phyloP scores from a whole-genome alignment of 345 rosid species.

The Syzygium grande region DNA sequence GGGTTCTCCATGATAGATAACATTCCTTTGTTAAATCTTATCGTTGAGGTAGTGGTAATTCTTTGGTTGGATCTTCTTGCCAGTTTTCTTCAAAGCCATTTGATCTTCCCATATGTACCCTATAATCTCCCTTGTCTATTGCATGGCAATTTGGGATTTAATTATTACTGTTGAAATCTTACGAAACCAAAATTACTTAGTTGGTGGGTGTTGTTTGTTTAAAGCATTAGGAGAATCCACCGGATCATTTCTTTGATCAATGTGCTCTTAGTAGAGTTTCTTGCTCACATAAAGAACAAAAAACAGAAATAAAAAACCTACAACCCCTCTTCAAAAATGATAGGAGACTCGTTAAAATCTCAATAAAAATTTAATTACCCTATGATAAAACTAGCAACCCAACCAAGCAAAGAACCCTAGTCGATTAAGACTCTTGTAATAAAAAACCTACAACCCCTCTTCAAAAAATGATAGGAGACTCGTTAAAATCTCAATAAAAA shows the following conservation, averaged over 20 bases:
- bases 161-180: background rate
- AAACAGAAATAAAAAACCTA: background rate
- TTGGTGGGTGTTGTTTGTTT: background rate
- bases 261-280: background rate
- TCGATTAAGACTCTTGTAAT: background rate
- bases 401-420: background rate
- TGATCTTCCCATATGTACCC: background rate
- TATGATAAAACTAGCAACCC: background rate
- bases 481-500: background rate
- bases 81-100: background rate
- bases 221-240: background rate
- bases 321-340: background rate
- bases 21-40: no score
- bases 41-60: background rate
- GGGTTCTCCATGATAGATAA: no score
- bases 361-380: background rate
- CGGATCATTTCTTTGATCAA: background rate
- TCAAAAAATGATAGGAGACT: background rate
- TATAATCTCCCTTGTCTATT: background rate
- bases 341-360: background rate
- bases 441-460: background rate
- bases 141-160: background rate
- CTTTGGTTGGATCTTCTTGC: background rate
- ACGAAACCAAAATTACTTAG: background rate
- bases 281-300: background rate